Evolutionary conservation across 306 rosid species (phyloP), one percentile per base, ranked within the genome.

Genomic region (Quercus variabilis): DNA sequence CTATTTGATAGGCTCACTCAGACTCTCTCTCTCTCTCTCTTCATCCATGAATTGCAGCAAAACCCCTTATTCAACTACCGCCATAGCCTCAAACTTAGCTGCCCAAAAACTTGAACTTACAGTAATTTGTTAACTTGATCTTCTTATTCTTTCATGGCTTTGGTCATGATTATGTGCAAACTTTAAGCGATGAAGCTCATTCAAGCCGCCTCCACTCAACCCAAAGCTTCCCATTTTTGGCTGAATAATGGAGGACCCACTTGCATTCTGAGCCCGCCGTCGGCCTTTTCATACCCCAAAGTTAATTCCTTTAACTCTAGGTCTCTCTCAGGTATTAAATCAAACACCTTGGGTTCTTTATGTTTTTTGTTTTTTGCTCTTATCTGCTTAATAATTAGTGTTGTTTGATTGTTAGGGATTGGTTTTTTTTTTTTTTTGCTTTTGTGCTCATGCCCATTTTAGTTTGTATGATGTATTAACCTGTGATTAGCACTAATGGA

Each of bases 271-370:
- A 85, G 74, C 20, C 30, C 62, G 21, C 25, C 49, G 4, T 21
- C 57, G 13, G 51, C 83, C 55, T 41, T 74, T 6, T 74, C 58
- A 33, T 28, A 62, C 65, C 67, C 54, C 12, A 69, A 26, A 62
- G 69, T 73, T 1, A 56, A 64, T 4, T 55, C 79, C 63, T 85
- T 80, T 71, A 72, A 10, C 26, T 52, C 83, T 19, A 83, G 73
- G 5, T 64, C 83, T 76, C 62, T 56, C 71, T 83, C 80, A 72
- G 86, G 91, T 88, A 85, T 18, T 57, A 30, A 63, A 51, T 71
- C 81, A 28, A 14, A 57, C 56, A 41, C 76, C 43, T 52, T 33
- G 0, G 30, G 26, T 31, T 23, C 4, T 6, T 30, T 49, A 0
- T 41, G 8, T 0, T 8, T 41, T 38, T 41, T 8, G 2, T 72